These are phyloP conservation scores for Fraxinus cuspidata DNA, from an alignment of 257 asterid genomes.

Conservation along the genomic window DNA sequence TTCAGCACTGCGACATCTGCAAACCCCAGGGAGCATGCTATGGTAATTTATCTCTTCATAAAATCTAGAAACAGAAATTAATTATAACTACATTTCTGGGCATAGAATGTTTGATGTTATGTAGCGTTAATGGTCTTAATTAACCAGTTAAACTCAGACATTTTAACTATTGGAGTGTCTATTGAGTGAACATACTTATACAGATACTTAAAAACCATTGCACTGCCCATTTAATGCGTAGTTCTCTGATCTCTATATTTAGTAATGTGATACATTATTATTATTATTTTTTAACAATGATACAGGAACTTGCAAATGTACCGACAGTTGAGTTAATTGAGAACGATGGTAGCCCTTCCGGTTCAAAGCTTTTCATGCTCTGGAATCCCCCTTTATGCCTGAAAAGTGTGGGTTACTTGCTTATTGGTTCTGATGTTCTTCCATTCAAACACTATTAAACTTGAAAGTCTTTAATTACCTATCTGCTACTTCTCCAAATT, in stretches of 20 bases:
- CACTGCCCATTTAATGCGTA: neutral
- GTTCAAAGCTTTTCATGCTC: conserved; percentile 74
- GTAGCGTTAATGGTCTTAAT: neutral
- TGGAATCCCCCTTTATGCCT: conserved; percentile 91
- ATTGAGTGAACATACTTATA: conserved; percentile 17
- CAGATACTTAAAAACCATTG: neutral
- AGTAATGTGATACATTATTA: conserved; percentile 9
- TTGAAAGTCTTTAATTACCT: conserved; percentile 18
- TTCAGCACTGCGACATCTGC: conserved; percentile 97
- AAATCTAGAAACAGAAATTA: conserved; percentile 17
- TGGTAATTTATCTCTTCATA: conserved; percentile 56
- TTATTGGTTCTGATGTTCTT: conserved; percentile 23
- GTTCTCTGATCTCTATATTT: neutral
- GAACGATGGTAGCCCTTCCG: conserved; percentile 97
- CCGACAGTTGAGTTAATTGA: conserved; percentile 67
- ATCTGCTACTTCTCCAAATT: conserved; percentile 23
- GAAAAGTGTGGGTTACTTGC: conserved; percentile 63
- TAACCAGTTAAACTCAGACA: conserved; percentile 4
- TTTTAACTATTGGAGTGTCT: conserved; percentile 6
- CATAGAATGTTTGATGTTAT: conserved; percentile 7
- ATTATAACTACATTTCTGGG: conserved; percentile 16
- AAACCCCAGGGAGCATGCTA: conserved; percentile 85
- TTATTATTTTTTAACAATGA: conserved; percentile 16
- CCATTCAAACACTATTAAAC: conserved; percentile 13
- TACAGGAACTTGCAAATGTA: conserved; percentile 78